These are phyloP conservation scores for Hypoxylon sp. DNA, from an alignment of 2,329 filamentous ascomycete genomes.

Conservation along the genomic window DNA sequence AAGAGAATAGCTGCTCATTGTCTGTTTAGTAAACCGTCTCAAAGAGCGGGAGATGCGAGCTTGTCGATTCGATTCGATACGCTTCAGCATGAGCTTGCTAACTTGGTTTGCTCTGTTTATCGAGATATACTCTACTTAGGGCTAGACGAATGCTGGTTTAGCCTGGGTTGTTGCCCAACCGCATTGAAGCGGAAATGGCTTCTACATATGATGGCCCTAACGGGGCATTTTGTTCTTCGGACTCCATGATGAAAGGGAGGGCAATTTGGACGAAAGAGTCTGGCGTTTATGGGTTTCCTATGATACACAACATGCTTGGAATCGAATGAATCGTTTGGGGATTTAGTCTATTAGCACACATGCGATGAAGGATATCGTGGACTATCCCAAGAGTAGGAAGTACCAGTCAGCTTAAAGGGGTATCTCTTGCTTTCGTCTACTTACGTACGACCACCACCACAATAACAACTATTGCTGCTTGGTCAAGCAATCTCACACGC, in stretches of 20 bases:
- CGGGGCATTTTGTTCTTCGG: constrained; percentile 1
- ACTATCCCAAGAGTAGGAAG: too few species aligned
- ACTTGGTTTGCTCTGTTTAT: too few species aligned
- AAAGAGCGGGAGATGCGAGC: too few species aligned
- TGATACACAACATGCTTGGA: neutral
- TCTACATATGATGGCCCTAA: constrained; percentile 5
- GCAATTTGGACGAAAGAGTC: neutral
- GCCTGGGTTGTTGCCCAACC: neutral
- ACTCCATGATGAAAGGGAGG: neutral
- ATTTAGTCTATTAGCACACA: too few species aligned
- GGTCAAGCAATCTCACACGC: neutral
- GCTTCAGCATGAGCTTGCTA: neutral
- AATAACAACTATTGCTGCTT: constrained; percentile 18
- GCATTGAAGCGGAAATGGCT: constrained; percentile 13
- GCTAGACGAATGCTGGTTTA: neutral
- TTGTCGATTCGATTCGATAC: too few species aligned
- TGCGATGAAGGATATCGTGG: too few species aligned
- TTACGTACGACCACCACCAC: constrained; percentile 19
- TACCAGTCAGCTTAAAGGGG: constrained; percentile 24
- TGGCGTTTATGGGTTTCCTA: constrained; percentile 7
- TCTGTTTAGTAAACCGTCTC: neutral
- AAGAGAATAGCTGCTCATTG: constrained; percentile 1
- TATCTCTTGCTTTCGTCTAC: constrained; percentile 33
- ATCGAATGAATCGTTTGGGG: too few species aligned
- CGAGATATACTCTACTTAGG: too few species aligned